Base-by-base conservation (phyloP, 1,139 yeast genomes). In the Geotrichum aggregatum region DNA sequence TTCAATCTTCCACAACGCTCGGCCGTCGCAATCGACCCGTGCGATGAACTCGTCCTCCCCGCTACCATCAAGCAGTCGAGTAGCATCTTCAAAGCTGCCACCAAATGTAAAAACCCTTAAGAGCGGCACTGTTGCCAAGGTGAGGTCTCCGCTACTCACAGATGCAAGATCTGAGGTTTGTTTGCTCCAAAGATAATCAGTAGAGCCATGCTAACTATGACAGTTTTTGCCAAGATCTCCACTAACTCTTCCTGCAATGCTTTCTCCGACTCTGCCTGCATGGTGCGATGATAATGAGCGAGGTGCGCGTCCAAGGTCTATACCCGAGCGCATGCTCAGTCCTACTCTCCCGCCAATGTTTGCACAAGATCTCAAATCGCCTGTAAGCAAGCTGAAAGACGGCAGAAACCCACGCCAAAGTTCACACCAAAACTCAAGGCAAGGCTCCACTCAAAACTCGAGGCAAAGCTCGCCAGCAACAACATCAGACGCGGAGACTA, bases 341-440 rank as follows among this genome's bases (percentile, higher is more conserved):
- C 16, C 13, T 4, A 14, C 19, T 50, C 57, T 66, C 14, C 70
- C 70, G 7, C 60, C 68, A 1, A 57, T 57, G 26, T 65, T 61
- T 49, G 66, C 61, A 40, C 19, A 31, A 8, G 39, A 43, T 5
- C 22, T 14, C 19, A 42, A 42, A 22, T 50, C 18, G 42, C 39
- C 14, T 26, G 44, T 30, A 47, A 36, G 24, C 43, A 39, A n/a
- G 19, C 44, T 47, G 43, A 24, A 43, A 47, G 35, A 45, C 35
- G 36, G 49, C 18, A 36, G 44, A 14, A 36, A 2, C 13, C 10
- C 21, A 48, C 34, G n/a, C n/a, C n/a, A n/a, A n/a, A n/a, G n/a
- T n/a, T n/a, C n/a, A n/a, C n/a, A n/a, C n/a, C n/a, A n/a, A n/a
- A n/a, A n/a, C n/a, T n/a, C n/a, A n/a, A n/a, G 30, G 21, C 40